phyloP scores from a whole-genome alignment of 768 basidiomycete species.

The Collybiopsis confluens region DNA sequence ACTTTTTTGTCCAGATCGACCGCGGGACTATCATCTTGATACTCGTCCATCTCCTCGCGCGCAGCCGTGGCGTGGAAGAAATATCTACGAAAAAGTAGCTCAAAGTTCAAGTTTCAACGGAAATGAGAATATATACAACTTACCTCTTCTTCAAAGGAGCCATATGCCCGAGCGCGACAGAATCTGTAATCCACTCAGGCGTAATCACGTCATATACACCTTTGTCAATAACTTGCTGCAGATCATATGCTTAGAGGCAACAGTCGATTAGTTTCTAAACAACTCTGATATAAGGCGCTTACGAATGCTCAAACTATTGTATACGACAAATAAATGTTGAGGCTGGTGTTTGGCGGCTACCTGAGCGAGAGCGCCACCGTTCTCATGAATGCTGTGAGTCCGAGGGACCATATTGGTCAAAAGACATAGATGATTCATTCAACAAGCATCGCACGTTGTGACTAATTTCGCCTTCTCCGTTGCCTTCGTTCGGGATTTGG shows the following conservation, averaged over 20 bases:
- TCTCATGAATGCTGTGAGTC: constrained; percentile 55
- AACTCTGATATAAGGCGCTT: constrained; percentile 20
- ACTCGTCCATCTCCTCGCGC: constrained; percentile 49
- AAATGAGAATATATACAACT: neutral
- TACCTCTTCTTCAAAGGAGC: constrained; percentile 70
- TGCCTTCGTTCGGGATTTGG: constrained; percentile 61
- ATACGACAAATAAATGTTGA: constrained; percentile 49
- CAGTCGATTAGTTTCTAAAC: neutral
- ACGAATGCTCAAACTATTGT: constrained; percentile 70
- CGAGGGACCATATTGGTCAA: neutral
- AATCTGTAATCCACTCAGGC: constrained; percentile 81
- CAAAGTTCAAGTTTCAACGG: neutral
- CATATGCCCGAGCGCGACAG: constrained; percentile 51
- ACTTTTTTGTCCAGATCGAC: constrained; percentile 16
- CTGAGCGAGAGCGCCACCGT: constrained; percentile 67
- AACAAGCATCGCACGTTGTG: constrained; percentile 43
- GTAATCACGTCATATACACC: constrained; percentile 68
- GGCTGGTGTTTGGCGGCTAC: constrained; percentile 49
- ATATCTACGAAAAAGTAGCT: constrained; percentile 42
- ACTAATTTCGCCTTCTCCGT: constrained; percentile 67
- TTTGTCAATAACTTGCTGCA: constrained; percentile 69
- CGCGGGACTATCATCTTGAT: constrained; percentile 33
- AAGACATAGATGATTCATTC: neutral
- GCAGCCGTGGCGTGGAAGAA: constrained; percentile 69
- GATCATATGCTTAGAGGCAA: constrained; percentile 52